These are phyloP conservation scores for Paratinospora sagittata DNA, from an alignment of 164 flowering plant genomes.

Conservation along the genomic window DNA sequence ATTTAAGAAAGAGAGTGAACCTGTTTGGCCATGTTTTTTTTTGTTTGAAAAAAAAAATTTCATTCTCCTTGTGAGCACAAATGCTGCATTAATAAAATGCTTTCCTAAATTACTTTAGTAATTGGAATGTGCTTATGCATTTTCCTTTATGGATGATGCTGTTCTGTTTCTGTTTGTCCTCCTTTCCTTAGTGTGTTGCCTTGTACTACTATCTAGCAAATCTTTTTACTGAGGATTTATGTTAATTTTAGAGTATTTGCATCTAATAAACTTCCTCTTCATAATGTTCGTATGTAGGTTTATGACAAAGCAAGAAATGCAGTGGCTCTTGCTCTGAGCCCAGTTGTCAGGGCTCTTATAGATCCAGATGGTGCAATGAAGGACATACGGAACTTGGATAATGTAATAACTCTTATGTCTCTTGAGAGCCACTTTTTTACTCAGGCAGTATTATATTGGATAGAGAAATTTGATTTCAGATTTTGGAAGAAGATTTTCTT, in stretches of 20 bases:
- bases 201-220: background rate
- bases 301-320: constrained; percentile 97
- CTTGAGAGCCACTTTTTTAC: background rate
- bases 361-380: constrained; percentile 96
- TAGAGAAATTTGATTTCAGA: background rate
- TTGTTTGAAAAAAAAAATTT: too few relatives aligned
- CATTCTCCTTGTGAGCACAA: background rate
- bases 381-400: constrained; percentile 74
- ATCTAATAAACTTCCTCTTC: constrained; percentile 5
- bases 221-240: background rate
- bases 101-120: background rate
- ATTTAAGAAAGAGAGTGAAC: background rate
- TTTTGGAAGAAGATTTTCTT: background rate
- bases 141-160: background rate
- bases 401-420: constrained; percentile 29
- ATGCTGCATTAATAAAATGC: background rate
- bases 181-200: background rate
- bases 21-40: background rate
- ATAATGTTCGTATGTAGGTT: constrained; percentile 41
- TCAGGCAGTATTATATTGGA: background rate
- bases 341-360: constrained; percentile 86
- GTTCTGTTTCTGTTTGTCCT: background rate
- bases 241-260: background rate
- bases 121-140: background rate
- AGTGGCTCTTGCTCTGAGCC: constrained; percentile 91